These are phyloP conservation scores for Saussurea involucrata DNA, from an alignment of 129 eudicot genomes.

Conservation along the genomic window DNA sequence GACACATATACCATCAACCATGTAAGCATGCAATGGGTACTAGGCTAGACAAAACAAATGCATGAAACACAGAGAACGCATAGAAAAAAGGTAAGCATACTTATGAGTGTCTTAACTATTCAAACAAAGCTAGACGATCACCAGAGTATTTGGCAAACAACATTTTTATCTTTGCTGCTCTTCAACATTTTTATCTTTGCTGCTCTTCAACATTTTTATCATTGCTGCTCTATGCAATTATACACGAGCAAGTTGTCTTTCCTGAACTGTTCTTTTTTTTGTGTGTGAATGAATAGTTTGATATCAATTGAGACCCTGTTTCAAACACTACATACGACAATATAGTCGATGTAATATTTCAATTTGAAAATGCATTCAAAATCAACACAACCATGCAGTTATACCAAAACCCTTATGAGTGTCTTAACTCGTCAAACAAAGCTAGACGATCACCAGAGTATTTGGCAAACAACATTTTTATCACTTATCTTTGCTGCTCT, in stretches of 20 bases:
- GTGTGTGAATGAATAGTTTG: neutral
- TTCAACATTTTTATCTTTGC: neutral
- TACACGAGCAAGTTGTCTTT: neutral
- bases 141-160: neutral
- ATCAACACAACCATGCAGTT: neutral
- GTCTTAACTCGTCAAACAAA: neutral
- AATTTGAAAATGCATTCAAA: neutral
- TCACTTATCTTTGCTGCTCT: neutral
- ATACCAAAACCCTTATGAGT: neutral
- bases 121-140: neutral
- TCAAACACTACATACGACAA: neutral
- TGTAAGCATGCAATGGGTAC: neutral
- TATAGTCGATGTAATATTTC: neutral
- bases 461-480: neutral
- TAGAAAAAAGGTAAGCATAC: neutral
- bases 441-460: neutral
- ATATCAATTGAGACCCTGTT: neutral
- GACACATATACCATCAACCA: neutral
- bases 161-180: too few species aligned
- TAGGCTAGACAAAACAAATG: neutral
- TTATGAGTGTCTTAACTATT: neutral
- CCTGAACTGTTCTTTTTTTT: neutral
- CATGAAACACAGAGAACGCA: neutral
- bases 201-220: too few species aligned
- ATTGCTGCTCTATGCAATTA: neutral